These are phyloP conservation scores for Phytopythium delawarense DNA, from an alignment of 352 stramenopile species.

Conservation along the genomic window DNA sequence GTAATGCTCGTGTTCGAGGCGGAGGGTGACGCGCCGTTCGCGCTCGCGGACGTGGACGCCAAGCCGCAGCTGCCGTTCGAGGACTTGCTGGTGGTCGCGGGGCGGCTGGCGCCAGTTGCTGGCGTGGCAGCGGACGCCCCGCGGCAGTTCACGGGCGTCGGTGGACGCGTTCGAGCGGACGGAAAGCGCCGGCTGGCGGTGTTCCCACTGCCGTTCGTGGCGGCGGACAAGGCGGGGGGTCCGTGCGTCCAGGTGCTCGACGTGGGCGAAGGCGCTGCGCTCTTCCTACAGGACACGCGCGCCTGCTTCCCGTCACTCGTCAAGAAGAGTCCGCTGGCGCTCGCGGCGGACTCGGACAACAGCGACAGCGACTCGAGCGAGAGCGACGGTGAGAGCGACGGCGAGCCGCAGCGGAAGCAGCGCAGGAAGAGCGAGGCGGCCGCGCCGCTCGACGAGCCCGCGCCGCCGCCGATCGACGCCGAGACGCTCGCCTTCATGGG, in stretches of 20 bases:
- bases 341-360: constrained; percentile 23
- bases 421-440: constrained; percentile 2
- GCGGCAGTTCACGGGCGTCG: constrained; percentile 58
- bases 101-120: constrained; percentile 11
- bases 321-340: constrained; percentile 38
- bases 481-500: constrained; percentile 30
- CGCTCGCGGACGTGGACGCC: constrained; percentile 28
- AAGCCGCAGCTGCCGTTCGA: constrained; percentile 57
- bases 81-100: constrained; percentile 50
- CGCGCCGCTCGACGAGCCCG: background rate
- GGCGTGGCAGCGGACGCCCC: background rate
- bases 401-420: constrained; percentile 19
- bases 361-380: constrained; percentile 31
- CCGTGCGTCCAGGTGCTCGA: constrained; percentile 47
- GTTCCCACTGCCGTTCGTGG: constrained; percentile 26
- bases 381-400: constrained; percentile 14
- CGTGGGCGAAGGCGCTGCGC: constrained; percentile 47
- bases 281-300: constrained; percentile 46
- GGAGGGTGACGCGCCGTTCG: constrained; percentile 13
- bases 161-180: constrained; percentile 45
- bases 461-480: constrained; percentile 4
- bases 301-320: constrained; percentile 68
- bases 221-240: background rate
- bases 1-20: constrained; percentile 48
- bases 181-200: constrained; percentile 39